Conservation (phyloP, 495 filamentous ascomycete genomes). For the Penicillium ochrochloron region DNA sequence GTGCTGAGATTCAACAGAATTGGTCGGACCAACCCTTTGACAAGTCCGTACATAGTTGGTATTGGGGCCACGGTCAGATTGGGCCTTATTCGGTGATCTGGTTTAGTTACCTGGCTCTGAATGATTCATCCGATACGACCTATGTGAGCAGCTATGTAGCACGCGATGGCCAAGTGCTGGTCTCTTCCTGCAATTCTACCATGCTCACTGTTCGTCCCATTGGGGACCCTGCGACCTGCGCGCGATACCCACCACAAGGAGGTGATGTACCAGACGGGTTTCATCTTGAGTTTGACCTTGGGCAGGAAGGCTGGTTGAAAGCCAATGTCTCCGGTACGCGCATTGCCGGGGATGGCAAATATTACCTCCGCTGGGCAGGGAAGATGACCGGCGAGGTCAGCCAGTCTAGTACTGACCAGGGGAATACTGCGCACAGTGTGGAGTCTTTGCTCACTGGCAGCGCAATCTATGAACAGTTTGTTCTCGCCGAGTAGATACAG, state of each 20-base stretch:
- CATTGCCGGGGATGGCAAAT: slow-evolving; percentile 25
- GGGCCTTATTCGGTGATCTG: slow-evolving; percentile 47
- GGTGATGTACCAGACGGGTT: slow-evolving; percentile 30
- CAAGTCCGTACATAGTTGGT: slow-evolving; percentile 34
- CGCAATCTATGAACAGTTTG: slow-evolving; percentile 34
- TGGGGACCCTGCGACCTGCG: slow-evolving; percentile 18
- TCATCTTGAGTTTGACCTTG: slow-evolving; percentile 21
- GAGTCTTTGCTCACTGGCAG: slow-evolving; percentile 18
- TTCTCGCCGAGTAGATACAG: background rate
- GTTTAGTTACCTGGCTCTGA: slow-evolving; percentile 36
- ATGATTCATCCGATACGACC: slow-evolving; percentile 26
- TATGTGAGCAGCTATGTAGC: slow-evolving; percentile 41
- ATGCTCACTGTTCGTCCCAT: slow-evolving; percentile 24
- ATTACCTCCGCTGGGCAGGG: slow-evolving; percentile 37
- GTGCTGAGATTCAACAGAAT: slow-evolving; percentile 20
- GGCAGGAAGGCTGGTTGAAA: slow-evolving; percentile 9
- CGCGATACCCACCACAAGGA: slow-evolving; percentile 27
- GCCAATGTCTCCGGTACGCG: slow-evolving; percentile 28
- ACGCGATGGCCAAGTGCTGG: slow-evolving; percentile 25
- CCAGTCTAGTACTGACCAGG: background rate
- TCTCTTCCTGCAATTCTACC: slow-evolving; percentile 24
- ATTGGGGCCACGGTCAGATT: slow-evolving; percentile 48
- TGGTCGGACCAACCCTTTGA: slow-evolving; percentile 36
- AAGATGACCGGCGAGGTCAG: slow-evolving; percentile 27
- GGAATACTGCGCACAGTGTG: background rate